Percentiles rank a stretch among this genome's conserved stretches.
Conservation (phyloP, 495 filamentous ascomycete species). For the Hyphodiscus hymeniophilus region DNA sequence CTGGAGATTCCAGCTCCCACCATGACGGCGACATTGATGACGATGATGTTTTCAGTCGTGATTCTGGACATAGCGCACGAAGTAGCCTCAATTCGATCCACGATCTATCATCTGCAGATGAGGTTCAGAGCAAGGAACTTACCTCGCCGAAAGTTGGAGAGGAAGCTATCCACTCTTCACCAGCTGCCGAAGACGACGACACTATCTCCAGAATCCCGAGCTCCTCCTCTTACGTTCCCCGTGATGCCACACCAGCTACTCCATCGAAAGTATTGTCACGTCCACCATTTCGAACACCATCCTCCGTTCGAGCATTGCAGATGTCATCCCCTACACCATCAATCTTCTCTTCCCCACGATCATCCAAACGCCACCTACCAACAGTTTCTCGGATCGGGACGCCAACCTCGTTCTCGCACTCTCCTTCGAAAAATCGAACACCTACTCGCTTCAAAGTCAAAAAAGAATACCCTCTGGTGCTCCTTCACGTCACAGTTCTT, state of each 20-base stretch:
- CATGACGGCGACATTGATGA: conserved; percentile 37
- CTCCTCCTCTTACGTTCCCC: conserved; percentile 10
- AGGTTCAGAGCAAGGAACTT: conserved; percentile 8
- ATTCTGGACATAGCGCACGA: conserved; percentile 38
- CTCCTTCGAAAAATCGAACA: conserved; percentile 36
- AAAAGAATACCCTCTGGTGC: conserved; percentile 61
- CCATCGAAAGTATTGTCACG: conserved; percentile 26
- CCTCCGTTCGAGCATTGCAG: conserved; percentile 69
- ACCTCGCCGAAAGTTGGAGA: conserved; percentile 20
- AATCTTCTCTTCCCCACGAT: conserved; percentile 40
- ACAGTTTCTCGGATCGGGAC: conserved; percentile 40
- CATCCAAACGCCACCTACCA: conserved; percentile 32
- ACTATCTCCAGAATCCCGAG: conserved; percentile 23
- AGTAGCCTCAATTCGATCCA: conserved; percentile 21
- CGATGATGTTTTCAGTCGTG: conserved; percentile 45
- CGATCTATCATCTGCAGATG: conserved; percentile 10
- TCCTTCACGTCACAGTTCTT: conserved; percentile 81
- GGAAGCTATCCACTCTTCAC: conserved; percentile 10
- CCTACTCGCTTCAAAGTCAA: conserved; percentile 35
- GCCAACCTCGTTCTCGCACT: conserved; percentile 36
- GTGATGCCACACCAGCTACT: conserved; percentile 20
- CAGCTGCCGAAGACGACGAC: conserved; percentile 4
- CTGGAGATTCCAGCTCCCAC: conserved; percentile 26
- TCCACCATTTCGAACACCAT: conserved; percentile 58
- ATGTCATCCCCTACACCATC: conserved; percentile 58